Percentiles rank a stretch among this genome's conserved stretches.
Conservation (phyloP, 2,329 filamentous ascomycete genomes). For the Didymella sp. region DNA sequence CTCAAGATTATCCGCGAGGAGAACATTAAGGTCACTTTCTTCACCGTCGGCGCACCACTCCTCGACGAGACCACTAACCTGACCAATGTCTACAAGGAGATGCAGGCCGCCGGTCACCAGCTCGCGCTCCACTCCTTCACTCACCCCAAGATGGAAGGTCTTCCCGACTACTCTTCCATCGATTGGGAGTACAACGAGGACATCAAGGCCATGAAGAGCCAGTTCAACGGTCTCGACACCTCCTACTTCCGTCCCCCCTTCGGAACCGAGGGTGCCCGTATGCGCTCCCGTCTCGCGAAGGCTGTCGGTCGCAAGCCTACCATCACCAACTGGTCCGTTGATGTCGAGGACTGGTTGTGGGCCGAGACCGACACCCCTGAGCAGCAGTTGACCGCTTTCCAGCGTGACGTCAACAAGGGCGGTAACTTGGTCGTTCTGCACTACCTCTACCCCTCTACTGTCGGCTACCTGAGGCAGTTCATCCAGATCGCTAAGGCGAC, state of each 20-base stretch:
- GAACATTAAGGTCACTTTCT: constrained; percentile 72
- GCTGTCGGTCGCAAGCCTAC: constrained; percentile 56
- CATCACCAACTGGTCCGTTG: constrained; percentile 72
- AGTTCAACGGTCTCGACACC: constrained; percentile 42
- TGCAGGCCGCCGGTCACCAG: constrained; percentile 69
- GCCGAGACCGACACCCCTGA: constrained; percentile 67
- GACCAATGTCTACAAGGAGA: constrained; percentile 68
- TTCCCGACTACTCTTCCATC: constrained; percentile 60
- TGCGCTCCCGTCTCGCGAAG: constrained; percentile 67
- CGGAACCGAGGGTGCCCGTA: constrained; percentile 71
- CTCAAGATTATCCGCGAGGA: constrained; percentile 68
- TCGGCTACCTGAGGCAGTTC: constrained; percentile 68
- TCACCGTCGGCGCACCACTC: constrained; percentile 70
- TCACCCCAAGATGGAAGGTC: constrained; percentile 70
- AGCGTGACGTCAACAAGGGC: constrained; percentile 66
- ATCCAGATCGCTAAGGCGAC: constrained; percentile 69
- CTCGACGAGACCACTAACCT: constrained; percentile 66
- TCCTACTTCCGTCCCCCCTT: constrained; percentile 74
- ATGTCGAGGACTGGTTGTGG: constrained; percentile 76
- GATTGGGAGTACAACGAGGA: constrained; percentile 69
- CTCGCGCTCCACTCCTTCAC: constrained; percentile 73
- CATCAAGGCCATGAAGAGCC: constrained; percentile 56
- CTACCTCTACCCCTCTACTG: constrained; percentile 70
- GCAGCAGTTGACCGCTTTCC: constrained; percentile 71
- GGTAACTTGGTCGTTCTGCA: constrained; percentile 73